These are phyloP conservation scores for Exobasidium rhododendri DNA, from an alignment of 1,284 basidiomycete genomes.

Conservation along the genomic window DNA sequence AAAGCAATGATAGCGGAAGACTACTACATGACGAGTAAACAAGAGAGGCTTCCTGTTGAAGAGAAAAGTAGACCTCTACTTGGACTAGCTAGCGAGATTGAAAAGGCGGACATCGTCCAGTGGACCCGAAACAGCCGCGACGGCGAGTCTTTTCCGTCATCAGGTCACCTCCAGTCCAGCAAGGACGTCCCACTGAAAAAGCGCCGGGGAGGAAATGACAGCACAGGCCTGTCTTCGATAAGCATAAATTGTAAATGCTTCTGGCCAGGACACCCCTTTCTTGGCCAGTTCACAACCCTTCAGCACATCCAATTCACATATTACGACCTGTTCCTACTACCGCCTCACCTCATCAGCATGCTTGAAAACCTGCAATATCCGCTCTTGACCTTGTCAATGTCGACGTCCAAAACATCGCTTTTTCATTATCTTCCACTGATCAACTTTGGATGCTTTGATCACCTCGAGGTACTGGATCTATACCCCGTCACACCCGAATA, in stretches of 20 bases:
- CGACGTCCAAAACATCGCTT: slow-evolving; percentile 20
- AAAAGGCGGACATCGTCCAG: slow-evolving; percentile 4
- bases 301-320: slow-evolving; percentile 16
- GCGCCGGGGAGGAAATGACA: not conserved
- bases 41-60: not conserved
- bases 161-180: not conserved
- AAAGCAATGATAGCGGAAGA: not conserved
- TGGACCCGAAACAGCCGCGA: slow-evolving; percentile 1
- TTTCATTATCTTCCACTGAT: slow-evolving; percentile 18
- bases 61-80: not conserved
- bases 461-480: slow-evolving; percentile 16
- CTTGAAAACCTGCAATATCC: slow-evolving; percentile 15
- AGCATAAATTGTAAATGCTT: slow-evolving; percentile 9
- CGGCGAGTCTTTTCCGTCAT: not conserved
- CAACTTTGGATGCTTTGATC: slow-evolving; percentile 12
- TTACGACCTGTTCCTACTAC: slow-evolving; percentile 20
- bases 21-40: not conserved
- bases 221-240: not conserved
- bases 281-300: slow-evolving; percentile 6
- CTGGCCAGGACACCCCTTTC: slow-evolving; percentile 2
- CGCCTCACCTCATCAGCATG: slow-evolving; percentile 15
- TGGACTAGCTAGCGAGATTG: slow-evolving; percentile 8
- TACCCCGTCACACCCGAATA: slow-evolving; percentile 21
- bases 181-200: not conserved
- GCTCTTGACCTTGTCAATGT: slow-evolving; percentile 9